Conservation (phyloP, 495 filamentous ascomycete species). For the Cercophora samala region DNA sequence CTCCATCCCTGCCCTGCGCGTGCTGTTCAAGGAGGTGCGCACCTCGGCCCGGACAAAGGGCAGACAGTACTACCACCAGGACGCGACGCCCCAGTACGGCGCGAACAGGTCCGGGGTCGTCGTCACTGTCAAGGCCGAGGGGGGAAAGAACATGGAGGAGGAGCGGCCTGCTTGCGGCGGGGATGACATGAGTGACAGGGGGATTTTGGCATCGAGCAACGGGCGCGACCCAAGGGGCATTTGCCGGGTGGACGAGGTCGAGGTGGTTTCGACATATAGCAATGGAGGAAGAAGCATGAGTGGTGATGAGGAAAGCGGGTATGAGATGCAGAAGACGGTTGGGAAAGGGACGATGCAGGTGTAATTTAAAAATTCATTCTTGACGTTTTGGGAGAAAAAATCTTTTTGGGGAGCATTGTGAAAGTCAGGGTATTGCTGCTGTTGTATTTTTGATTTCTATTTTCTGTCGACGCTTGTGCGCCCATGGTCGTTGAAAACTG, state of each 20-base stretch:
- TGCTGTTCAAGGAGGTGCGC: background rate
- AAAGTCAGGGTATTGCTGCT: too few species aligned
- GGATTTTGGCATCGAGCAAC: slow-evolving; percentile 2
- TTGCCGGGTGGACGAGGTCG: slow-evolving; percentile 10
- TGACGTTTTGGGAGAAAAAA: background rate
- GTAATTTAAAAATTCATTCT: background rate
- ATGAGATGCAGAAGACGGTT: background rate
- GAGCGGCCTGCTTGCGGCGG: background rate
- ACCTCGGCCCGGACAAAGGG: background rate
- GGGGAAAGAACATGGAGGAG: background rate
- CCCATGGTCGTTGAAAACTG: too few species aligned
- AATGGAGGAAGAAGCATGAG: slow-evolving; percentile 1
- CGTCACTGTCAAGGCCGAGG: slow-evolving; percentile 2
- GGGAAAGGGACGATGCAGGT: background rate
- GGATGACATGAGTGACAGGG: slow-evolving; percentile 2
- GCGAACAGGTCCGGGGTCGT: background rate
- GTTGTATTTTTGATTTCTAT: too few species aligned
- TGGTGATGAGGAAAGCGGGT: slow-evolving; percentile 5
- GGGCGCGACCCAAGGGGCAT: background rate
- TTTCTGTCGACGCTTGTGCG: too few species aligned
- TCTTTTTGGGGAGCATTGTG: too few species aligned
- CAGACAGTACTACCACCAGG: slow-evolving; percentile 1
- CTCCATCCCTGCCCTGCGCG: slow-evolving; percentile 4
- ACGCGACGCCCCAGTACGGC: background rate
- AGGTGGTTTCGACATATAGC: slow-evolving; percentile 4